phyloP scores from a whole-genome alignment of 768 basidiomycete genomes.

The Flagelloscypha sp. region DNA sequence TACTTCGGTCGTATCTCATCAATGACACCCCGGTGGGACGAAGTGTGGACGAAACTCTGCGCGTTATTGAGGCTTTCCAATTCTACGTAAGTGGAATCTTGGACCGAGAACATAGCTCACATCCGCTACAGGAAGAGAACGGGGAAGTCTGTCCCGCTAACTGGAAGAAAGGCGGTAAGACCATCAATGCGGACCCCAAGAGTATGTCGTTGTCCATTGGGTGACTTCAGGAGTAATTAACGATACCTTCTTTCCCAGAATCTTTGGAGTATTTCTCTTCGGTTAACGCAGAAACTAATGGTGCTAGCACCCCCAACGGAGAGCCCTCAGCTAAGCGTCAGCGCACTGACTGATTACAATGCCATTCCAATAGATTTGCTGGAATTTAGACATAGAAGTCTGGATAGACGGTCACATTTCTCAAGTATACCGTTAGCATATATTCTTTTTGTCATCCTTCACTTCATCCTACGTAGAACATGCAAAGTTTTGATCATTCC shows the following conservation, averaged over 20 bases:
- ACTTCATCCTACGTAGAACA: too few relatives aligned
- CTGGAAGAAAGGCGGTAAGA: conserved; percentile 76
- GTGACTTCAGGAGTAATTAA: too few relatives aligned
- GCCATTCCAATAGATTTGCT: too few relatives aligned
- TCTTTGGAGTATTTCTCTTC: conserved; percentile 66
- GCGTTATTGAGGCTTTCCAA: conserved; percentile 91
- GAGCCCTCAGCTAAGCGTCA: conserved; percentile 9
- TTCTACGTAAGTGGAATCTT: conserved; percentile 54
- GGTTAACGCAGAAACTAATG: conserved; percentile 18
- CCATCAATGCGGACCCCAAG: conserved; percentile 74
- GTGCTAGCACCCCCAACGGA: conserved; percentile 8
- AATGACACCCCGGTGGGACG: conserved; percentile 95
- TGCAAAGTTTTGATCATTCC: too few relatives aligned
- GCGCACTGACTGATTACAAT: conserved; percentile 8
- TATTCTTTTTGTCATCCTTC: too few relatives aligned
- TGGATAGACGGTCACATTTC: too few relatives aligned
- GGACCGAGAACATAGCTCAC: not conserved
- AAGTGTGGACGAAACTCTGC: conserved; percentile 86
- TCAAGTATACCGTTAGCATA: too few relatives aligned
- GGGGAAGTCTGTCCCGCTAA: conserved; percentile 92
- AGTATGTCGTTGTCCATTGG: too few relatives aligned
- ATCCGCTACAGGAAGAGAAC: conserved; percentile 55
- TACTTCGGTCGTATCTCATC: conserved; percentile 30
- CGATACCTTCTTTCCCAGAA: too few relatives aligned
- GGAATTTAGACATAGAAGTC: too few relatives aligned